Conservation (phyloP, 2,329 filamentous ascomycete genomes). For the Fusarium pseudocircinatum region DNA sequence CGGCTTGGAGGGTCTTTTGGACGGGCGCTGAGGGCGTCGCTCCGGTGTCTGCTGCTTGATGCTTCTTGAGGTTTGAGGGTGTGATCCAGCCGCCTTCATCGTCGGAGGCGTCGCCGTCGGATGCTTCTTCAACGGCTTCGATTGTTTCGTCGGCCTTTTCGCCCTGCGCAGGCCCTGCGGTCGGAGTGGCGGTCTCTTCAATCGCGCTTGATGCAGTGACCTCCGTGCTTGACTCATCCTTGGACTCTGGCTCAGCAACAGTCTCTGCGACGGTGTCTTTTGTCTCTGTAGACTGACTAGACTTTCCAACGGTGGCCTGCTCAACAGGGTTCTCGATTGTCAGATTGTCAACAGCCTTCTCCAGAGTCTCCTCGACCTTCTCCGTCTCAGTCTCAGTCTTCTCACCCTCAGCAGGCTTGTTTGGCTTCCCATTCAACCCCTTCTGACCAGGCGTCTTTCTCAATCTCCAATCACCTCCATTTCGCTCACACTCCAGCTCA, state of each 20-base stretch:
- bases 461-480: constrained; percentile 88
- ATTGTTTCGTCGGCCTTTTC: constrained; percentile 31
- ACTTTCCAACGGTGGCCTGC: not conserved
- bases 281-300: not conserved
- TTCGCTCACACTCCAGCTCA: constrained; percentile 91
- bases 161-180: not conserved
- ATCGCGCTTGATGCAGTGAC: not conserved
- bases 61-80: constrained; percentile 87
- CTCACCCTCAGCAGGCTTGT: constrained; percentile 30
- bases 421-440: constrained; percentile 73
- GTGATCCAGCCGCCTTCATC: constrained; percentile 91
- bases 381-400: constrained; percentile 14
- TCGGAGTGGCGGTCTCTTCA: not conserved
- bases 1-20: constrained; percentile 79
- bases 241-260: not conserved
- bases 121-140: constrained; percentile 50
- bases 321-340: constrained; percentile 24
- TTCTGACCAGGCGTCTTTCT: constrained; percentile 83
- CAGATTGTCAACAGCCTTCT: constrained; percentile 21
- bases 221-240: not conserved
- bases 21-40: constrained; percentile 59
- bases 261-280: not conserved
- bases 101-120: constrained; percentile 57
- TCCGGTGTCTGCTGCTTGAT: constrained; percentile 73
- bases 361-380: not conserved